These are phyloP conservation scores for Acacia pycnantha DNA, from an alignment of 331 rosid species.

Conservation along the genomic window DNA sequence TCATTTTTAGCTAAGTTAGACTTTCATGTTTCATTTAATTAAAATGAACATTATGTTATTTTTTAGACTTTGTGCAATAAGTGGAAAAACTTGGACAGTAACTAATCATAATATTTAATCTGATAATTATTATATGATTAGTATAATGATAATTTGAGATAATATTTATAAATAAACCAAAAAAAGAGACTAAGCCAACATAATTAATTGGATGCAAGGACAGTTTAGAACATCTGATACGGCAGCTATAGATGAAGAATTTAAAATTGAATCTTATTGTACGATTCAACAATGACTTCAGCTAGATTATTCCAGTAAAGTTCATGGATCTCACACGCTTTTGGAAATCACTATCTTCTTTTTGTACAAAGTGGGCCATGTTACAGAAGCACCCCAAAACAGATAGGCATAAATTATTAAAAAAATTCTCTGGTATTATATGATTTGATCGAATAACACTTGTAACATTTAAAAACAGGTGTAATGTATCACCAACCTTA, in stretches of 20 bases:
- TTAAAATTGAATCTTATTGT: too few relatives aligned
- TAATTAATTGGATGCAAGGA: neutral
- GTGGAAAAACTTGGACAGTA: neutral
- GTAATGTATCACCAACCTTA: too few relatives aligned
- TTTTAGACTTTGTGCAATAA: neutral
- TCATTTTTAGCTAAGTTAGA: neutral
- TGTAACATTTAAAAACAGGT: too few relatives aligned
- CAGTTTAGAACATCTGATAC: neutral
- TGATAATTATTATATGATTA: too few relatives aligned
- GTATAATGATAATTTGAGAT: neutral
- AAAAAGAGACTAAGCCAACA: neutral
- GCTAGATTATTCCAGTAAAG: neutral
- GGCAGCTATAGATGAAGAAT: neutral
- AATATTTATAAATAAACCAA: too few relatives aligned
- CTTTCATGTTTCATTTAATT: neutral
- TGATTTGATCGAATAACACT: too few relatives aligned
- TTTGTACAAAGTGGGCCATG: neutral
- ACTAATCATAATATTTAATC: too few relatives aligned
- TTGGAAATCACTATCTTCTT: neutral
- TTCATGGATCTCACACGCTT: neutral
- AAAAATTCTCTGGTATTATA: too few relatives aligned
- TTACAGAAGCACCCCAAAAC: neutral
- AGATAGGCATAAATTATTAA: too few relatives aligned
- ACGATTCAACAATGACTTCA: neutral
- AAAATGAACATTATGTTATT: neutral